Evolutionary conservation across 106 monocot species (phyloP).

Genomic region (Cymbidium sinense): DNA sequence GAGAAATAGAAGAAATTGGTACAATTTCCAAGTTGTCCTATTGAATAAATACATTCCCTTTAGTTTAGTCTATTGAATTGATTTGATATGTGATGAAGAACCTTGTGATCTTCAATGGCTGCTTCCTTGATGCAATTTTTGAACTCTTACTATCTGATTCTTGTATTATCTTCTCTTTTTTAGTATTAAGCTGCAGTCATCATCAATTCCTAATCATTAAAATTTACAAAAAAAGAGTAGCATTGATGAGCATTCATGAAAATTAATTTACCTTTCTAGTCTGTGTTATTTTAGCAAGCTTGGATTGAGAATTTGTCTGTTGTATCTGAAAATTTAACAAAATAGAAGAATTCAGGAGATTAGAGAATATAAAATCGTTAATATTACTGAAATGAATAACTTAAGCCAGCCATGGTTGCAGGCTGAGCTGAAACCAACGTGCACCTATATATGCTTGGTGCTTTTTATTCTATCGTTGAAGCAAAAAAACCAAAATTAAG

Average conservation of each 20-base stretch:
- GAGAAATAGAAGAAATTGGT: background rate
- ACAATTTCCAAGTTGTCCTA: background rate
- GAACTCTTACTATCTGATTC: conserved; percentile 4
- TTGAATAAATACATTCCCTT: background rate
- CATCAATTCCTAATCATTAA: background rate
- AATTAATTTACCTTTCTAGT: background rate
- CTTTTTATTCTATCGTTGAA: background rate
- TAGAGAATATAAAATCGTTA: too few species aligned
- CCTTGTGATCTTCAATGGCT: conserved; percentile 2
- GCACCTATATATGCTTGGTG: background rate
- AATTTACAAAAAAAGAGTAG: background rate
- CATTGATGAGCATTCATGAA: background rate
- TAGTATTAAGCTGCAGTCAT: background rate
- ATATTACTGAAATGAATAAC: too few species aligned
- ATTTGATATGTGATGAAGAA: conserved; percentile 6
- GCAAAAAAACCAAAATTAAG: background rate
- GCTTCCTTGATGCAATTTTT: conserved; percentile 3
- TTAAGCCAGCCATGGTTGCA: background rate
- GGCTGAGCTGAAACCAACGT: background rate
- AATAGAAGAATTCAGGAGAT: background rate
- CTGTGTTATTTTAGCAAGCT: background rate
- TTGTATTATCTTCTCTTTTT: conserved; percentile 8
- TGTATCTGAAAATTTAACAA: background rate
- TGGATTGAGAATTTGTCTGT: background rate
- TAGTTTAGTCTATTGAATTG: background rate